Base-by-base conservation (phyloP, 305 asterid species). In the Striga hermonthica region DNA sequence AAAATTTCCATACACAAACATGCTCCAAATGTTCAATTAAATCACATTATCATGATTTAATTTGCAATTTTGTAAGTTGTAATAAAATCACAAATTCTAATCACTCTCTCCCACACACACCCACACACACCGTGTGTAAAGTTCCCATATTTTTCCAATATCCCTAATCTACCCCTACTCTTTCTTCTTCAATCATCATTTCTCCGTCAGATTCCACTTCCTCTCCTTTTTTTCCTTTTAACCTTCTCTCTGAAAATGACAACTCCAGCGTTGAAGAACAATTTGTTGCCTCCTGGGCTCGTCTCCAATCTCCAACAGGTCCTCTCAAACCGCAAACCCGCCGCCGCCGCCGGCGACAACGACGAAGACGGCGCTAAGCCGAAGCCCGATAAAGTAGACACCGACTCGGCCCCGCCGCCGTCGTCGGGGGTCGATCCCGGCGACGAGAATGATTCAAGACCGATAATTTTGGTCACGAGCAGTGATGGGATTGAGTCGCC, bases 401-500 rank as follows among this genome's bases (percentile, higher is more conserved):
- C 63, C 12, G 80, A 78, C 58, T 67, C 37, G 58, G 58, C 3
- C 37, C 37, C 6, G 10, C 37, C 38, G n/a, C 28, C 58, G 16
- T 15, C 86, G 44, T 59, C 86, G 52, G 78, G 74, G 60, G 54
- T 80, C 9, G 95, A 77, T 69, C 55, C 79, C 31, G 73, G 9
- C 7, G 86, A 81, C 60, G 36, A 53, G 6, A 16, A 15, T 22
- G 69, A 47, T 58, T 66, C 82, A 0, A 93, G 77, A 69, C 95
- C 97, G 11, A 68, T 90, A 3, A 72, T 93, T 39, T 74, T 90
- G 84, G 88, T 93, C n/a, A 93, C 97, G 9, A 90, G 83, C 11
- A 81, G 90, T 40, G 99, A 93, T 61, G 97, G 99, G 76, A 66
- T 93, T 76, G 90, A 84, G 65, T 90, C 99, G 11, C 92, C 96